A percentile compares a stretch with the other conserved stretches of the same genome.
Conservation (phyloP, 306 rosid species). For the Vicia faba region DNA sequence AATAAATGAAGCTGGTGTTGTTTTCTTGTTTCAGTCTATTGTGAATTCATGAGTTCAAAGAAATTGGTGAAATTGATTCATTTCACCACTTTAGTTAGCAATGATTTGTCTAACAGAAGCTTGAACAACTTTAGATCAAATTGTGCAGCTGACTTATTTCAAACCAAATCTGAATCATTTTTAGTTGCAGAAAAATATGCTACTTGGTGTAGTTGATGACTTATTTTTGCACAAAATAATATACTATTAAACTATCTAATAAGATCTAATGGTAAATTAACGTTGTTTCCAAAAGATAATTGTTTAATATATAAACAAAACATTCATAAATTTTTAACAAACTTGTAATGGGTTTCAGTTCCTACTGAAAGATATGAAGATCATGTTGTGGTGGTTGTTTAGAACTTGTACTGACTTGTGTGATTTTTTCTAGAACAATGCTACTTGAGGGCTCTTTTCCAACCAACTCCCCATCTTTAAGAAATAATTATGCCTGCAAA, state of each 20-base stretch:
- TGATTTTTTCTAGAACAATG: slow-evolving; percentile 52
- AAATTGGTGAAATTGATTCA: too few species aligned
- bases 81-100: too few species aligned
- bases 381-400: slow-evolving; percentile 48
- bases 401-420: slow-evolving; percentile 32
- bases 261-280: slow-evolving; percentile 9
- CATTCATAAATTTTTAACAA: slow-evolving; percentile 19
- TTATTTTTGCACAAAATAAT: too few species aligned
- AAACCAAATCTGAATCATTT: too few species aligned
- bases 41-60: too few species aligned
- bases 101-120: too few species aligned
- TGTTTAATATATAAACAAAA: slow-evolving; percentile 9
- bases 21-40: too few species aligned
- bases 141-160: too few species aligned
- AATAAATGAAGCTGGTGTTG: too few species aligned
- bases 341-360: slow-evolving; percentile 21
- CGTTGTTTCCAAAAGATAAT: slow-evolving; percentile 11
- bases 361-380: slow-evolving; percentile 73
- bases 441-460: slow-evolving; percentile 66
- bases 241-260: slow-evolving; percentile 1
- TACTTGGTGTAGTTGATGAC: too few species aligned
- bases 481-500: slow-evolving; percentile 94
- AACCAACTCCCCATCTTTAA: slow-evolving; percentile 62
- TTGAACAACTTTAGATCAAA: too few species aligned
- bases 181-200: too few species aligned